A percentile compares a stretch with the other conserved stretches of the same genome.
These are phyloP conservation scores for Fomitopsis schrenkii DNA, from an alignment of 1,284 basidiomycete species.

Conservation along the genomic window DNA sequence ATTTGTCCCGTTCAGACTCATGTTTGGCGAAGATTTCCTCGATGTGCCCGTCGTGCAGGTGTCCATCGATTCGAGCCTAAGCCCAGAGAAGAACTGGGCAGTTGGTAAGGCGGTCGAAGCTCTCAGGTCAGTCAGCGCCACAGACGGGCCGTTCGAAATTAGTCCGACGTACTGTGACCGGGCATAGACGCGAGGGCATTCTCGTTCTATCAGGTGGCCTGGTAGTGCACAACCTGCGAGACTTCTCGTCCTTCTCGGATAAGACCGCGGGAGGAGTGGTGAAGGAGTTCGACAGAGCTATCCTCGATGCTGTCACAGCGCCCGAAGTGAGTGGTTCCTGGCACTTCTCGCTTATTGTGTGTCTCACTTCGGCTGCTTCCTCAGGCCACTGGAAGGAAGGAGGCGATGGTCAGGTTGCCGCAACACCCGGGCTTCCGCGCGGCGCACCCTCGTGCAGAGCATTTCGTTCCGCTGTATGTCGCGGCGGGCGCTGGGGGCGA, in stretches of 20 bases:
- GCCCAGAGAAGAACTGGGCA: constrained; percentile 60
- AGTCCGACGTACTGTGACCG: constrained; percentile 1
- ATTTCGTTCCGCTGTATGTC: constrained; percentile 71
- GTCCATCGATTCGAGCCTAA: constrained; percentile 60
- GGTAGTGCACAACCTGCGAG: constrained; percentile 62
- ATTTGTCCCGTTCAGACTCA: constrained; percentile 72
- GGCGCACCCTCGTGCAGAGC: constrained; percentile 68
- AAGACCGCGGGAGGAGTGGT: constrained; percentile 41
- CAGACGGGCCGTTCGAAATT: background rate
- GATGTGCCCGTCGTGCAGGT: constrained; percentile 66
- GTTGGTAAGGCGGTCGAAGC: constrained; percentile 58
- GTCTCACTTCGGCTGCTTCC: constrained; percentile 1
- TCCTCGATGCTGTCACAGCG: constrained; percentile 49
- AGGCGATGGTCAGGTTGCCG: constrained; percentile 45
- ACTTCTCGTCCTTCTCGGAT: constrained; percentile 49
- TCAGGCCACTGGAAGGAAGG: constrained; percentile 37
- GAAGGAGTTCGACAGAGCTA: constrained; percentile 56
- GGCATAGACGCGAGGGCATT: constrained; percentile 52
- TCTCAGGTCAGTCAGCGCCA: constrained; percentile 39
- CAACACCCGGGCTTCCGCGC: constrained; percentile 57
- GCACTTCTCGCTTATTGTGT: constrained; percentile 1
- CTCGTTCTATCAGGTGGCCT: constrained; percentile 71
- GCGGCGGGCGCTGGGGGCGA: constrained; percentile 68
- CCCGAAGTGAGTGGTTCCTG: constrained; percentile 41
- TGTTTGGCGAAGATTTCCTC: constrained; percentile 65